phyloP scores from a whole-genome alignment of 805 yeast genomes.

The Ogataea henricii region DNA sequence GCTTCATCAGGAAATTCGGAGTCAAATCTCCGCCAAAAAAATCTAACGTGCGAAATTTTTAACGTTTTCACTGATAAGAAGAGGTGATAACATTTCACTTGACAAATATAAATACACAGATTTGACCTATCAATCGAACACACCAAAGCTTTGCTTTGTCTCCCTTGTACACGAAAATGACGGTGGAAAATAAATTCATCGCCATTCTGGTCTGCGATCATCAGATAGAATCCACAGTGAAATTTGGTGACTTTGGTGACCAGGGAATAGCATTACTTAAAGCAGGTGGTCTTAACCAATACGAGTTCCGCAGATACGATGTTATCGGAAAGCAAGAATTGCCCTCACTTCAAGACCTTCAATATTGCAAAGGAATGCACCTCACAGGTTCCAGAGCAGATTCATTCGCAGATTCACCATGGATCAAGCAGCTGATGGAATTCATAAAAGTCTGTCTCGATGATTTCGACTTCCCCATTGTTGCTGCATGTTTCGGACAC shows the following conservation, averaged over 20 bases:
- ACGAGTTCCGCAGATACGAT: constrained; percentile 39
- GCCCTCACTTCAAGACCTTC: constrained; percentile 31
- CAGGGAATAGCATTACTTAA: constrained; percentile 40
- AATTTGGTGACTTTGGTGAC: constrained; percentile 58
- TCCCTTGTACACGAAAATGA: background rate
- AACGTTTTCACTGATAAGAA: too few species aligned
- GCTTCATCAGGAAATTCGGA: too few species aligned
- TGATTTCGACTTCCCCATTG: constrained; percentile 44
- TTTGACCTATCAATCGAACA: too few species aligned
- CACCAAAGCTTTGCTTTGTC: too few species aligned
- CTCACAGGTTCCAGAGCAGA: constrained; percentile 58
- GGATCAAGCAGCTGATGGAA: constrained; percentile 45
- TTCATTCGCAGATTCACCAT: constrained; percentile 42
- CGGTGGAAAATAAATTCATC: constrained; percentile 7
- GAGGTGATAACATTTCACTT: too few species aligned
- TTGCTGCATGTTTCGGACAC: constrained; percentile 89
- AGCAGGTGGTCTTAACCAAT: constrained; percentile 21
- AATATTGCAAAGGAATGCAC: constrained; percentile 40
- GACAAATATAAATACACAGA: too few species aligned
- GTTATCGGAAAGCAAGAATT: constrained; percentile 32
- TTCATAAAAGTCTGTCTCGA: constrained; percentile 32
- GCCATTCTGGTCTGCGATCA: constrained; percentile 22
- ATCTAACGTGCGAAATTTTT: too few species aligned
- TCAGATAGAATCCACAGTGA: constrained; percentile 11
- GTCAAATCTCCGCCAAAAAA: too few species aligned